Base-by-base conservation (phyloP, 371 early-diverging fungal species). In the Mortierella sp. region DNA sequence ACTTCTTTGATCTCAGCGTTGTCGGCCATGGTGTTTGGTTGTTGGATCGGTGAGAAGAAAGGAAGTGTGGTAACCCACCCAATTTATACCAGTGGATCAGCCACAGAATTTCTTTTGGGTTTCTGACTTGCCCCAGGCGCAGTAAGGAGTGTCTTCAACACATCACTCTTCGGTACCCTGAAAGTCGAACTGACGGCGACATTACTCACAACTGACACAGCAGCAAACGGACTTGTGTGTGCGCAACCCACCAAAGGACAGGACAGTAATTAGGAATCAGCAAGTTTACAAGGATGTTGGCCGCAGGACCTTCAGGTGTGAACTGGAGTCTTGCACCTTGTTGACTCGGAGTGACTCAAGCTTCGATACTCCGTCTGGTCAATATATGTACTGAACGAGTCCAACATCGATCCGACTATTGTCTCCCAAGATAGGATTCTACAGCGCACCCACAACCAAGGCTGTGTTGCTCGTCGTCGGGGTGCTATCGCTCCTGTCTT, bases 381-480 rank as follows among this genome's bases (percentile, higher is more conserved):
- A 43, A 16, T 43, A 10, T 16, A 43, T 16, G 45, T 43, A 43
- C 45, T 43, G 18, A 42, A 27, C 28, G 39, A 42, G 26, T 42
- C 43, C 21, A n/a, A 34, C 34, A 34, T 34, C 34, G 10, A 34
- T 10, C 34, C 34, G 8, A 16, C 14, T 21, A 34, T 23, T 16
- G 16, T 21, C 16, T 61, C 34, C 24, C 14, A 18, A 26, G 18
- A 43, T 66, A 89, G 89, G 89, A 28, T 86, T 89, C 62, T 86
- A 89, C 57, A 90, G 90, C 76, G 90, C 89, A 18, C 91, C 91
- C 9, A 84, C 84, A 31, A 87, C 90, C 45, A 91, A 91, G 73
- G 83, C 86, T 14, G 51, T 90, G 54, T 74, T 91, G 18, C 49
- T 90, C 24, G 80, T 81, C 45, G 78, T 89, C 30, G 89, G 88